These are phyloP conservation scores for Macrolepiota fuliginosa DNA, from an alignment of 768 basidiomycete species.

Conservation along the genomic window DNA sequence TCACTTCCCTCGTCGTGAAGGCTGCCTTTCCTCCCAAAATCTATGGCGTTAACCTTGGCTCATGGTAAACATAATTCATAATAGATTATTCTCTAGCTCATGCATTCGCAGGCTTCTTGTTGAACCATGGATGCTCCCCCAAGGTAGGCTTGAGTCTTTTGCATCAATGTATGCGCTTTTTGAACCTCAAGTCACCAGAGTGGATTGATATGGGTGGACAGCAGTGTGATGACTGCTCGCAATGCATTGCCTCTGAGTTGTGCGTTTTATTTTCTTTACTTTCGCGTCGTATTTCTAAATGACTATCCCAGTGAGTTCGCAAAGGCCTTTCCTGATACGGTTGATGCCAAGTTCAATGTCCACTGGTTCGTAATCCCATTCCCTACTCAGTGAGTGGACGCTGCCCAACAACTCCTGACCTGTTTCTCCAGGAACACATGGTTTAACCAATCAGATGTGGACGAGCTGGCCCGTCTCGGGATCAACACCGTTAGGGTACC, in stretches of 20 bases:
- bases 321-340: slow-evolving; percentile 54
- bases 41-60: slow-evolving; percentile 72
- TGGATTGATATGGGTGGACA: slow-evolving; percentile 78
- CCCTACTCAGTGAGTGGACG: background rate
- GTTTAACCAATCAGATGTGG: slow-evolving; percentile 66
- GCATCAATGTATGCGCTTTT: background rate
- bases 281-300: background rate
- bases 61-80: slow-evolving; percentile 39
- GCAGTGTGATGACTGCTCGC: slow-evolving; percentile 52
- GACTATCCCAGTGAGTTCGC: slow-evolving; percentile 50
- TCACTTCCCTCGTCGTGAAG: slow-evolving; percentile 15
- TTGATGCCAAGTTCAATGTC: slow-evolving; percentile 52
- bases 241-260: slow-evolving; percentile 71
- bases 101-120: slow-evolving; percentile 55
- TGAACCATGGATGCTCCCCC: slow-evolving; percentile 83
- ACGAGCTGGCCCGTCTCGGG: slow-evolving; percentile 47
- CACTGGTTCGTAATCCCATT: slow-evolving; percentile 51
- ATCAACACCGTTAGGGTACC: slow-evolving; percentile 81
- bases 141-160: slow-evolving; percentile 33
- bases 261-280: slow-evolving; percentile 24
- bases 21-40: slow-evolving; percentile 43
- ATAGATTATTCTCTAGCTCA: slow-evolving; percentile 9
- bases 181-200: slow-evolving; percentile 34
- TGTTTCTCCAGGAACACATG: slow-evolving; percentile 52
- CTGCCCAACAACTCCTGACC: background rate